phyloP scores from a whole-genome alignment of 2,329 filamentous ascomycete genomes.

The Orbilia javanica region DNA sequence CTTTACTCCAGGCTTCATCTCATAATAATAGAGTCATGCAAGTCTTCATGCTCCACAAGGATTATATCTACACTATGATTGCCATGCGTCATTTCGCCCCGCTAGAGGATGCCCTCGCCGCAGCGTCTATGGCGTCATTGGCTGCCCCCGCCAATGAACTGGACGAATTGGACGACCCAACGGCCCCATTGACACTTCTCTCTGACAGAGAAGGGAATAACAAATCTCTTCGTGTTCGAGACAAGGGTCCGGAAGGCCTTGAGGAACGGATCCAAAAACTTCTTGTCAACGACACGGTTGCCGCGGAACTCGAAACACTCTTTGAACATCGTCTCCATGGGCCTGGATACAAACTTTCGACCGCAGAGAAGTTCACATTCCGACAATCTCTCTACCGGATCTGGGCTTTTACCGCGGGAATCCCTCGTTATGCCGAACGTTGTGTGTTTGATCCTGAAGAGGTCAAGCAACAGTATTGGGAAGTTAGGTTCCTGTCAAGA shows the following conservation, averaged over 20 bases:
- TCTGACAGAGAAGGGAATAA: conserved; percentile 56
- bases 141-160: conserved; percentile 37
- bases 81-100: conserved; percentile 54
- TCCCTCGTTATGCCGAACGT: conserved; percentile 48
- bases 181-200: conserved; percentile 46
- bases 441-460: conserved; percentile 57
- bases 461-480: conserved; percentile 56
- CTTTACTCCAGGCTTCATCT: conserved; percentile 38
- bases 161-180: conserved; percentile 54
- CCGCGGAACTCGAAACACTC: conserved; percentile 41
- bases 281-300: conserved; percentile 44
- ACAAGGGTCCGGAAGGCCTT: conserved; percentile 42
- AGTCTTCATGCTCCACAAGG: conserved; percentile 56
- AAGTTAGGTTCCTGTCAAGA: conserved; percentile 50
- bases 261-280: conserved; percentile 55
- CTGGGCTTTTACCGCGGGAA: conserved; percentile 54
- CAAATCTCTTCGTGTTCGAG: conserved; percentile 51
- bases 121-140: conserved; percentile 53
- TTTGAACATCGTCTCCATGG: conserved; percentile 46
- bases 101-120: conserved; percentile 50
- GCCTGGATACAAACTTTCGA: conserved; percentile 45
- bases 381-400: conserved; percentile 52
- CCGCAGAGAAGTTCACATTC: conserved; percentile 24
- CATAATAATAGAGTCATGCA: conserved; percentile 47
- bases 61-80: conserved; percentile 48